Percentiles rank a stretch among this genome's conserved stretches.
phyloP scores from a whole-genome alignment of 2,329 filamentous ascomycete genomes.

The Didymella lethalis region DNA sequence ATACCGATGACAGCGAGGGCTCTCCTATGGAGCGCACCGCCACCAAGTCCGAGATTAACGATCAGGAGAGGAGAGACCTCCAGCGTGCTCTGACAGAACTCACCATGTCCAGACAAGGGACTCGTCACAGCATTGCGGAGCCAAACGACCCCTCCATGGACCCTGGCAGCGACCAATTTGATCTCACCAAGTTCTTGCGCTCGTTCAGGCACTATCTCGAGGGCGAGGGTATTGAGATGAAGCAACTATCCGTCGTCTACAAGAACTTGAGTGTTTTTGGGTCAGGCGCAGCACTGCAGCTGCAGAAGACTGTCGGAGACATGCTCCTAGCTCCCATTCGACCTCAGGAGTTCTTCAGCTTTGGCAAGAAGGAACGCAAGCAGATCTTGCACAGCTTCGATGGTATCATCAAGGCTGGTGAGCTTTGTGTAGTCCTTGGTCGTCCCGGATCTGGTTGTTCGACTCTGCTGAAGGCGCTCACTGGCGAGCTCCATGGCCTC shows the following conservation, averaged over 20 bases:
- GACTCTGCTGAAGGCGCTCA: conserved; percentile 69
- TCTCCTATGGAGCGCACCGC: conserved; percentile 25
- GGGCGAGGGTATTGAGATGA: conserved; percentile 63
- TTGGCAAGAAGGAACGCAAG: conserved; percentile 58
- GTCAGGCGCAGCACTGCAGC: conserved; percentile 70
- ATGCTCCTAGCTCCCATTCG: conserved; percentile 66
- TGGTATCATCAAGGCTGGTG: conserved; percentile 60
- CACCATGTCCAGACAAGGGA: conserved; percentile 33
- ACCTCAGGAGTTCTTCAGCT: conserved; percentile 63
- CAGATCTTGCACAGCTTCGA: conserved; percentile 64
- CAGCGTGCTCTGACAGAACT: conserved; percentile 33
- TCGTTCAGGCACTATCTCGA: conserved; percentile 61
- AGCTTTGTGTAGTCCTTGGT: conserved; percentile 58
- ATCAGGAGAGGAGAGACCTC: conserved; percentile 38
- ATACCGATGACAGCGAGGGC: conserved; percentile 13
- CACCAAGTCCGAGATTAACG: conserved; percentile 35
- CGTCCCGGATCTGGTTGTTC: conserved; percentile 67
- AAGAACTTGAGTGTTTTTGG: conserved; percentile 72
- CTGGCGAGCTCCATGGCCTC: conserved; percentile 67
- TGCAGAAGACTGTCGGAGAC: conserved; percentile 72
- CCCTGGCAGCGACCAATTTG: conserved; percentile 60
- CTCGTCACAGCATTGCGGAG: conserved; percentile 35
- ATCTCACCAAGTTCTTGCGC: conserved; percentile 62
- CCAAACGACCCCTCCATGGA: conserved; percentile 60
- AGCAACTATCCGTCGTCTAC: conserved; percentile 68